Percentiles rank a stretch among this genome's conserved stretches.
phyloP scores from a whole-genome alignment of 257 asterid genomes.

The Ocimum tenuiflorum region DNA sequence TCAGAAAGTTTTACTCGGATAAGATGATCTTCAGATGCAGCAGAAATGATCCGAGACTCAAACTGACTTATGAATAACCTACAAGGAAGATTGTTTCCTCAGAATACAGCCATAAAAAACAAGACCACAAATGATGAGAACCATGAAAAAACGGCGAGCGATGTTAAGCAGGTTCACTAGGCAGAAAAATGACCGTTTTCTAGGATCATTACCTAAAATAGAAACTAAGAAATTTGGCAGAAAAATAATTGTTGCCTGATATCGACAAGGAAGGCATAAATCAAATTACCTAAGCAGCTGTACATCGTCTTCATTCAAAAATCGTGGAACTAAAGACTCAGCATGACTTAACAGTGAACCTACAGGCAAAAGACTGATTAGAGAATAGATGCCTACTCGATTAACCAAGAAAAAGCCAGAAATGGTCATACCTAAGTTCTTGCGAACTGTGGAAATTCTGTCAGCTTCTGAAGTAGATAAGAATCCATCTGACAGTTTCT shows the following conservation, averaged over 20 bases:
- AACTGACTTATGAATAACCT: constrained; percentile 69
- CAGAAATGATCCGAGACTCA: constrained; percentile 43
- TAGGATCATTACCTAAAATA: constrained; percentile 5
- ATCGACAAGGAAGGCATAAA: constrained; percentile 11
- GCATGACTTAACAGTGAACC: constrained; percentile 94
- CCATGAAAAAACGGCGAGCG: background rate
- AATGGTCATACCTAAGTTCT: constrained; percentile 54
- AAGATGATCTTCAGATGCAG: constrained; percentile 42
- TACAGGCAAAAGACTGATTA: constrained; percentile 28
- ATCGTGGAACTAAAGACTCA: constrained; percentile 73
- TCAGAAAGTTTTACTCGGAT: constrained; percentile 44
- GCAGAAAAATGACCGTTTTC: background rate
- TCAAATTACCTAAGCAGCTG: constrained; percentile 74
- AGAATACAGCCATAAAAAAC: constrained; percentile 7
- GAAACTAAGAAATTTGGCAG: background rate
- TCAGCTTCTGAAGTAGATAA: constrained; percentile 45
- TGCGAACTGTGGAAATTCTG: constrained; percentile 42
- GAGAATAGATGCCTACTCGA: constrained; percentile 13
- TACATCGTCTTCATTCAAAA: constrained; percentile 81
- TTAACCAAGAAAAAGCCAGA: constrained; percentile 10
- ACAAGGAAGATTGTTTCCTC: constrained; percentile 22
- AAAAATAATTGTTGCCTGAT: background rate
- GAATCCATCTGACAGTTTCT: constrained; percentile 34
- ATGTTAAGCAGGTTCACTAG: background rate
- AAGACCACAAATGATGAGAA: background rate